Conservation (phyloP, 2,329 filamentous ascomycete species). For the Tolypocladium album region DNA sequence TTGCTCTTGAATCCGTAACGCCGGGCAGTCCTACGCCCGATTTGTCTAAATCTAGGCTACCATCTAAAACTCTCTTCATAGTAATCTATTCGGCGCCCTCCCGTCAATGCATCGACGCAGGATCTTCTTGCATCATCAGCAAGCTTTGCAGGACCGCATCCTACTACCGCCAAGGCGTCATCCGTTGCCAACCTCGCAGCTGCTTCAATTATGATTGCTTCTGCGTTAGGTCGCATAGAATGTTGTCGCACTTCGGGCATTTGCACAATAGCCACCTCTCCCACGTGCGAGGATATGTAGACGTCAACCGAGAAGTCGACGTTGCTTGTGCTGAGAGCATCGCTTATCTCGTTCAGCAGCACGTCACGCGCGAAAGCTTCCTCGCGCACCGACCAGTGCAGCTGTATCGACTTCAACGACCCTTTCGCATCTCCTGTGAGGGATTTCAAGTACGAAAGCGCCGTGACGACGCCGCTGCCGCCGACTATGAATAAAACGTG, state of each 20-base stretch:
- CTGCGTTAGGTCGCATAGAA: slow-evolving; percentile 20
- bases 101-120: slow-evolving; percentile 18
- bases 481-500: slow-evolving; percentile 32
- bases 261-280: neutral
- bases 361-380: slow-evolving; percentile 23
- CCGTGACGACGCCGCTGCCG: slow-evolving; percentile 32
- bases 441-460: slow-evolving; percentile 24
- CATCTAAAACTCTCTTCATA: slow-evolving; percentile 6
- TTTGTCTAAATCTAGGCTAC: neutral
- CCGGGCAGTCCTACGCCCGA: neutral
- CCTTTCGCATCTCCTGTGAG: slow-evolving; percentile 10
- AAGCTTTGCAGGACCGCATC: slow-evolving; percentile 33
- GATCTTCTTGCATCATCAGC: slow-evolving; percentile 29
- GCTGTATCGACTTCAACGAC: slow-evolving; percentile 13
- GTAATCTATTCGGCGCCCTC: slow-evolving; percentile 8
- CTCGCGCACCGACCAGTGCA: slow-evolving; percentile 34
- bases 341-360: slow-evolving; percentile 19
- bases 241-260: slow-evolving; percentile 6
- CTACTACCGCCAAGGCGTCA: slow-evolving; percentile 27
- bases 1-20: neutral
- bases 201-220: slow-evolving; percentile 17
- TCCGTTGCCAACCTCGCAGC: slow-evolving; percentile 6
- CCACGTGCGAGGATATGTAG: slow-evolving; percentile 18
- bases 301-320: slow-evolving; percentile 20
- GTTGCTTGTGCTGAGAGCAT: slow-evolving; percentile 11